phyloP scores from a whole-genome alignment of 768 basidiomycete genomes.

The Daedaleopsis nitida region DNA sequence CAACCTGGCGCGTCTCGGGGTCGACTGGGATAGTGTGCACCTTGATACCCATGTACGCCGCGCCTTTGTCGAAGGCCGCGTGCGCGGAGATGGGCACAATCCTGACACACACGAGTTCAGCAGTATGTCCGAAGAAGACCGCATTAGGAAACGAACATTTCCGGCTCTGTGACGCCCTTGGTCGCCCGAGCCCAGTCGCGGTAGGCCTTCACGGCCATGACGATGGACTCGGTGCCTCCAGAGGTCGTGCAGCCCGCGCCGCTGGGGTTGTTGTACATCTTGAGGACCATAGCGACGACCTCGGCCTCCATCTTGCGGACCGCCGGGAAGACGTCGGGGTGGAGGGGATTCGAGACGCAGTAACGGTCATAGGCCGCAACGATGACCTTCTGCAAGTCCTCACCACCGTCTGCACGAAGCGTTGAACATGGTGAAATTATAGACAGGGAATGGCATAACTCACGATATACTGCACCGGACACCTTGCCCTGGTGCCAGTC shows the following conservation, averaged over 20 bases:
- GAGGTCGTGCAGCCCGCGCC: constrained; percentile 93
- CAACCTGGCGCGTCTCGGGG: constrained; percentile 70
- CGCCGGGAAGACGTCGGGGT: constrained; percentile 92
- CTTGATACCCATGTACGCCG: constrained; percentile 87
- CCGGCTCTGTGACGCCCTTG: constrained; percentile 89
- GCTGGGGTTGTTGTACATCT: constrained; percentile 80
- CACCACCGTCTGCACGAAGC: constrained; percentile 68
- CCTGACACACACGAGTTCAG: constrained; percentile 42
- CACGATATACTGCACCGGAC: constrained; percentile 87
- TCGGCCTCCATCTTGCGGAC: constrained; percentile 98
- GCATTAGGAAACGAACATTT: constrained; percentile 64
- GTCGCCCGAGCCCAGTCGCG: constrained; percentile 86
- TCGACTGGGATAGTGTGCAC: constrained; percentile 86
- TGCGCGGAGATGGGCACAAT: constrained; percentile 85
- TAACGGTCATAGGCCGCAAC: constrained; percentile 81
- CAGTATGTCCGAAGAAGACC: background rate
- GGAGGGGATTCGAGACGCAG: constrained; percentile 85
- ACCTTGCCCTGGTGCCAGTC: constrained; percentile 75
- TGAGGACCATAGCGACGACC: constrained; percentile 84
- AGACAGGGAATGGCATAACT: constrained; percentile 28
- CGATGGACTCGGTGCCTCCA: constrained; percentile 94
- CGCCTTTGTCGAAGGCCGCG: constrained; percentile 94
- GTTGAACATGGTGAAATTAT: background rate
- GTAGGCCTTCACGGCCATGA: constrained; percentile 95
- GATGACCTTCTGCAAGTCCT: constrained; percentile 77